These are phyloP conservation scores for Trichoderma breve DNA, from an alignment of 2,329 filamentous ascomycete genomes.

Conservation along the genomic window DNA sequence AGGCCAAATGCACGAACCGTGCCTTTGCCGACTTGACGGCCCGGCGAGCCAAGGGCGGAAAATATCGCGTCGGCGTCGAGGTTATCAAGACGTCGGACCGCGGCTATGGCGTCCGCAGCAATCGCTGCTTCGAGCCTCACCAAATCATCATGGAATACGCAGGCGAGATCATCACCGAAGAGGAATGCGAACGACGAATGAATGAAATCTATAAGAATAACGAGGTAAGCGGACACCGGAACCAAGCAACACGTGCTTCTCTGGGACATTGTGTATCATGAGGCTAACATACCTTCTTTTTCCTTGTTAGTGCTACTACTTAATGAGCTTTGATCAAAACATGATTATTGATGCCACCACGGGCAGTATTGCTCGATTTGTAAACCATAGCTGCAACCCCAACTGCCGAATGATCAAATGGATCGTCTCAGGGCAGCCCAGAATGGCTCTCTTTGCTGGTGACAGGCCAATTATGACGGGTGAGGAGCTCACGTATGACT, in stretches of 20 bases:
- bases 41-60: constrained; percentile 73
- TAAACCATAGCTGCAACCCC: constrained; percentile 95
- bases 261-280: background rate
- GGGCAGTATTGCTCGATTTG: constrained; percentile 93
- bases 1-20: constrained; percentile 77
- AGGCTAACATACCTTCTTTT: background rate
- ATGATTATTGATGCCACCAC: constrained; percentile 98
- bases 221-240: constrained; percentile 54
- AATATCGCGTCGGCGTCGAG: constrained; percentile 90
- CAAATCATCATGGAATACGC: constrained; percentile 99
- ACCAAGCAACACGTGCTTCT: background rate
- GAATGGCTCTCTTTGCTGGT: constrained; percentile 95
- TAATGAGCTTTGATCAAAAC: constrained; percentile 98
- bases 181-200: constrained; percentile 92
- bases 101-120: constrained; percentile 88
- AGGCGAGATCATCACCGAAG: constrained; percentile 94
- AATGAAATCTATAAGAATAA: constrained; percentile 91
- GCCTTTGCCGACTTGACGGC: constrained; percentile 78
- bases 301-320: constrained; percentile 76
- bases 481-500: constrained; percentile 94
- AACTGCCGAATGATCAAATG: constrained; percentile 99
- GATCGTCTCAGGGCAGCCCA: constrained; percentile 88
- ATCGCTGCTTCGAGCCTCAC: constrained; percentile 79
- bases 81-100: constrained; percentile 87
- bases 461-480: constrained; percentile 88